phyloP scores from a whole-genome alignment of 352 stramenopile genomes.

The Aphanomyces invadans region DNA sequence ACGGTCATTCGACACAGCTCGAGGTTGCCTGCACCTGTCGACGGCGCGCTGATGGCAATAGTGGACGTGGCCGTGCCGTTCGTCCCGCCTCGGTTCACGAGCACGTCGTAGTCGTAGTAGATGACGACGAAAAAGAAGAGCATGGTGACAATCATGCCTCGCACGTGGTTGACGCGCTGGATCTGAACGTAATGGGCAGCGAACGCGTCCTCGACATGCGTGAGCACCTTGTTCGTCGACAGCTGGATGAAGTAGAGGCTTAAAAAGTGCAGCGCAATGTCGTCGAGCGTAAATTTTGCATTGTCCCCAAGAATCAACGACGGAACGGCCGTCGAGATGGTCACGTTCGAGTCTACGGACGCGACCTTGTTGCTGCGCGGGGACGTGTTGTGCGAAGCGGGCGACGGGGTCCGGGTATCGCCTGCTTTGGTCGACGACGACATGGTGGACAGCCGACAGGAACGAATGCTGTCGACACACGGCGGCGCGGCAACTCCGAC shows the following conservation, averaged over 20 bases:
- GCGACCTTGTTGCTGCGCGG: background rate
- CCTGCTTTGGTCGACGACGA: background rate
- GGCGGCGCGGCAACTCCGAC: too few relatives aligned
- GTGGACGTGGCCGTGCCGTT: background rate
- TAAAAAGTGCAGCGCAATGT: slow-evolving; percentile 69
- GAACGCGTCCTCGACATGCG: slow-evolving; percentile 73
- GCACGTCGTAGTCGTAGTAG: slow-evolving; percentile 64
- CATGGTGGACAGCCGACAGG: background rate
- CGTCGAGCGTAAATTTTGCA: slow-evolving; percentile 34
- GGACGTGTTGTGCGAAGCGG: background rate
- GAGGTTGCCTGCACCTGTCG: background rate
- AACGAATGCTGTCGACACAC: too few relatives aligned
- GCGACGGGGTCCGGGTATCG: background rate
- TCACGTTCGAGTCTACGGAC: background rate
- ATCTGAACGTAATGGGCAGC: slow-evolving; percentile 70
- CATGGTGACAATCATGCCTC: slow-evolving; percentile 48
- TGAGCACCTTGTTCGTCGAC: slow-evolving; percentile 51
- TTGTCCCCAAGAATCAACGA: background rate
- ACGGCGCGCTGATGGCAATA: background rate
- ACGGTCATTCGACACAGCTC: slow-evolving; percentile 27
- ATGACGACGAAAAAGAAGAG: slow-evolving; percentile 64
- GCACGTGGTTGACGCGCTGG: slow-evolving; percentile 53
- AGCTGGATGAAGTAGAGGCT: slow-evolving; percentile 81
- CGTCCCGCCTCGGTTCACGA: slow-evolving; percentile 41
- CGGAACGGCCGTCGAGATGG: background rate